A percentile compares a stretch with the other conserved stretches of the same genome.
phyloP scores from a whole-genome alignment of 495 filamentous ascomycete species.

The Aspergillus mulundensis region DNA sequence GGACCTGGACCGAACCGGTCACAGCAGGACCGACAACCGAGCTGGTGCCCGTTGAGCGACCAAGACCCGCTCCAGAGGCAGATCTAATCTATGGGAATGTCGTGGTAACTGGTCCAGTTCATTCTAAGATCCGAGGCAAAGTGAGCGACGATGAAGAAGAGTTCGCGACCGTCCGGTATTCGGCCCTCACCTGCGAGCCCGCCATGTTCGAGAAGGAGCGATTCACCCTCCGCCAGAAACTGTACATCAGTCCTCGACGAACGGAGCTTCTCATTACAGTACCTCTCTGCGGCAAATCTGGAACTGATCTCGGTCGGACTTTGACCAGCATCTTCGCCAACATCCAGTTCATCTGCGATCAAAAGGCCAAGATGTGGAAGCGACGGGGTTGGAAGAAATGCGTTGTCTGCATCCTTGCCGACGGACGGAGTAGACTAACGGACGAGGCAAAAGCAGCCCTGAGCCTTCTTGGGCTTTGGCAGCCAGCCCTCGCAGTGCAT shows the following conservation, averaged over 20 bases:
- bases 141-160: not conserved
- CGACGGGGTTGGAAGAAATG: not conserved
- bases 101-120: not conserved
- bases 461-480: not conserved
- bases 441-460: not conserved
- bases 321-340: not conserved
- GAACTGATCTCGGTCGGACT: not conserved
- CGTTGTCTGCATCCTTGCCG: not conserved
- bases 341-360: not conserved
- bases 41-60: not conserved
- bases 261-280: not conserved
- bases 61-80: not conserved
- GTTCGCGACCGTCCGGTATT: not conserved
- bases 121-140: not conserved
- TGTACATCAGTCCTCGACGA: not conserved
- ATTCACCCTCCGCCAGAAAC: not conserved
- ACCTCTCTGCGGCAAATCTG: not conserved
- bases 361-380: not conserved
- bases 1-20: not conserved
- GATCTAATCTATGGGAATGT: not conserved
- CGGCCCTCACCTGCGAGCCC: not conserved
- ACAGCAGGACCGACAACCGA: not conserved
- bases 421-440: not conserved
- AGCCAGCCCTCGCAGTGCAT: not conserved
- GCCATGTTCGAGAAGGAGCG: not conserved